Evolutionary conservation across 805 yeast genomes (phyloP).

Genomic region (Kregervanrija delftensis): DNA sequence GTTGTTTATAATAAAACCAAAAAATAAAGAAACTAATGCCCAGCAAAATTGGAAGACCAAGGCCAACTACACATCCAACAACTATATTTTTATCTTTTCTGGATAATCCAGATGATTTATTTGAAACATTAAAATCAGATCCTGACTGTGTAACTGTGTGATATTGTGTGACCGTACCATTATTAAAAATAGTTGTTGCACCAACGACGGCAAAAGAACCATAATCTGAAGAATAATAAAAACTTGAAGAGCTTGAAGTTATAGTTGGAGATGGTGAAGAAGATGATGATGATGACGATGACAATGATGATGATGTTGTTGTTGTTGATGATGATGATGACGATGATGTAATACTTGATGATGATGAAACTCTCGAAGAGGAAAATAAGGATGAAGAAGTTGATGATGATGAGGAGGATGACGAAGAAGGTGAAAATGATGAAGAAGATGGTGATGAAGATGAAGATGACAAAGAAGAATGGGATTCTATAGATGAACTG

Average conservation of each 20-base stretch:
- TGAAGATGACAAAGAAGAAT: background rate
- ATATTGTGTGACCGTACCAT: constrained; percentile 12
- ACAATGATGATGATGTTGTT: constrained; percentile 10
- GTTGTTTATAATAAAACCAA: constrained; percentile 14
- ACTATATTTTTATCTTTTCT: constrained; percentile 42
- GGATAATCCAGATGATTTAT: constrained; percentile 36
- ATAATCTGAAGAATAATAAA: constrained; percentile 10
- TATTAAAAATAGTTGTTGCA: constrained; percentile 17
- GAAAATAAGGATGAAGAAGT: constrained; percentile 1
- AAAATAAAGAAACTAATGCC: constrained; percentile 14
- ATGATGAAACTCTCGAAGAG: constrained; percentile 5
- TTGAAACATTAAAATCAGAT: constrained; percentile 18
- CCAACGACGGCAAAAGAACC: constrained; percentile 13
- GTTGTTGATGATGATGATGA: constrained; percentile 3
- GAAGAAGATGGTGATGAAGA: constrained; percentile 3
- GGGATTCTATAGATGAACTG: background rate
- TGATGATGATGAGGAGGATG: background rate
- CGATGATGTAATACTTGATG: constrained; percentile 5
- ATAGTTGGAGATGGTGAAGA: constrained; percentile 2
- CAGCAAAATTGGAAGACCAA: constrained; percentile 56
- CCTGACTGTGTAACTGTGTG: constrained; percentile 17
- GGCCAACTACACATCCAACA: constrained; percentile 65
- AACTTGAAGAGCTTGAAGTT: no score
- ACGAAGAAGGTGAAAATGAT: constrained; percentile 4
- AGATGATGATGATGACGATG: constrained; percentile 5